Percentiles rank a stretch among this genome's conserved stretches.
Conservation (phyloP, 106 monocot species). For the Dioscorea alata region DNA sequence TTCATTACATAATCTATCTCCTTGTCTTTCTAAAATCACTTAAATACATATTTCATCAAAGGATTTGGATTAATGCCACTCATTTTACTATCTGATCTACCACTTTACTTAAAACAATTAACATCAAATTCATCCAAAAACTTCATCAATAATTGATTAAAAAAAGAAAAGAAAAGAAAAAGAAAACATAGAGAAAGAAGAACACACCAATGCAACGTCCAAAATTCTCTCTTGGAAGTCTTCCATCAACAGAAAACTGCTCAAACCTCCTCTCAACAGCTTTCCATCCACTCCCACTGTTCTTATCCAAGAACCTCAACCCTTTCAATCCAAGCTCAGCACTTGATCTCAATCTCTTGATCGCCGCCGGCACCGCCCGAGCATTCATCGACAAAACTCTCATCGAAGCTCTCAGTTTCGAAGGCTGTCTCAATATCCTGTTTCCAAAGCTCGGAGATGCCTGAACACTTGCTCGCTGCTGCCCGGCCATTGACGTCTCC, state of each 20-base stretch:
- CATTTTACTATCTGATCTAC: too few species aligned
- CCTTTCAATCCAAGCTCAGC: constrained; percentile 53
- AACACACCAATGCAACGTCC: constrained; percentile 79
- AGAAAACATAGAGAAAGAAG: neutral
- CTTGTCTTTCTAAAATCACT: too few species aligned
- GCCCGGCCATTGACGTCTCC: too few species aligned
- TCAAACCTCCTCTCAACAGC: constrained; percentile 61
- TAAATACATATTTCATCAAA: too few species aligned
- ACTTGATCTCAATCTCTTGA: constrained; percentile 27
- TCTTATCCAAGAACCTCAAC: constrained; percentile 75
- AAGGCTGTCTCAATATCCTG: neutral
- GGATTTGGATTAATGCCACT: too few species aligned
- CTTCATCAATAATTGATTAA: too few species aligned
- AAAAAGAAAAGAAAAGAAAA: neutral
- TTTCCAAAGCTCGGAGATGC: neutral
- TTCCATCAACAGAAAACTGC: constrained; percentile 30
- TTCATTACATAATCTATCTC: too few species aligned
- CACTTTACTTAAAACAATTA: too few species aligned
- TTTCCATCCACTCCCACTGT: constrained; percentile 47
- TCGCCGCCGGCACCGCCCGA: neutral
- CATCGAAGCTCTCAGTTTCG: neutral
- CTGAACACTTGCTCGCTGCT: neutral
- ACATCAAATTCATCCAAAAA: too few species aligned
- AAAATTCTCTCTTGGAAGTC: constrained; percentile 65
- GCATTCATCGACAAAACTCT: constrained; percentile 2